Conservation (phyloP, 768 basidiomycete genomes). For the Sarcodon aspratus region DNA sequence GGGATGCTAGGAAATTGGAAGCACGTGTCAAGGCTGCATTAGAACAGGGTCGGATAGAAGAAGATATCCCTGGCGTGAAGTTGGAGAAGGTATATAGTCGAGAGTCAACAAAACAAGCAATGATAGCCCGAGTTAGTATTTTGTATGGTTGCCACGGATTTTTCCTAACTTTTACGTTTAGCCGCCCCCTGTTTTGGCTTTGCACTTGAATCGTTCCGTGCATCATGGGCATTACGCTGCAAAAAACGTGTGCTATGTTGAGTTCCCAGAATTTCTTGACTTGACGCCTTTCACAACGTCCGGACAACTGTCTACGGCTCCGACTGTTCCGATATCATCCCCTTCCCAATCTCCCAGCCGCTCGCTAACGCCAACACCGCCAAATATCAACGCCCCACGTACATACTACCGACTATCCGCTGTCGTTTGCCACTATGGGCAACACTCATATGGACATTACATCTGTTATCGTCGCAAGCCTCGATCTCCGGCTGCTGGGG, state of each 20-base stretch:
- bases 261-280: constrained; percentile 84
- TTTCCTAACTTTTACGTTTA: constrained; percentile 16
- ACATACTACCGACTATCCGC: constrained; percentile 80
- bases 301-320: constrained; percentile 59
- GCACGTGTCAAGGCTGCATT: constrained; percentile 48
- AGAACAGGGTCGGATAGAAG: constrained; percentile 69
- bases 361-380: constrained; percentile 45
- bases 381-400: constrained; percentile 37
- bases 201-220: constrained; percentile 89
- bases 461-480: constrained; percentile 86
- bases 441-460: constrained; percentile 91
- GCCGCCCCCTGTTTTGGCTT: constrained; percentile 77
- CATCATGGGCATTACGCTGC: constrained; percentile 65
- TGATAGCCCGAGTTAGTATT: constrained; percentile 71
- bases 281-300: constrained; percentile 82
- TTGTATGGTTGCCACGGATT: not conserved
- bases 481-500: constrained; percentile 26
- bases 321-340: constrained; percentile 60
- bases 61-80: constrained; percentile 71
- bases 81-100: constrained; percentile 68
- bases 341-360: constrained; percentile 26
- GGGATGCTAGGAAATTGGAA: constrained; percentile 61
- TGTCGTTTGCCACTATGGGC: constrained; percentile 88
- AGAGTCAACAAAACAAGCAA: constrained; percentile 81
- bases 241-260: constrained; percentile 76